Base-by-base conservation (phyloP, 176 grass and related monocot species). In the Bromus sterilis region DNA sequence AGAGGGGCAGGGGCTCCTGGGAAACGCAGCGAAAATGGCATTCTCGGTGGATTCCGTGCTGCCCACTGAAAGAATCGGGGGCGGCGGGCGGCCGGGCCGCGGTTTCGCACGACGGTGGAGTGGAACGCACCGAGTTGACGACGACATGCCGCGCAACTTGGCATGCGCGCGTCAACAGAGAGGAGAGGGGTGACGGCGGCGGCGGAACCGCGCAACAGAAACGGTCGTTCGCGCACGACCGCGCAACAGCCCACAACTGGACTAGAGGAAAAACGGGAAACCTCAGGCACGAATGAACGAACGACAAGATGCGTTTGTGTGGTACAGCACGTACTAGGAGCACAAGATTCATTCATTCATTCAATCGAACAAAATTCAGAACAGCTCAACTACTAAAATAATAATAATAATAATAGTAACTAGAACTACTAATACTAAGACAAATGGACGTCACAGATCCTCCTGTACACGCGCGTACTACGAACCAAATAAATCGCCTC, bases 401-500 rank as follows among this genome's bases (percentile, higher is more conserved):
- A 20, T 4, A 20, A 49, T 49, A 7, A 48, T 37, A 8, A 7
- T 48, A 48, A 21, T 3, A 9, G 21, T 53, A n/a, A n/a, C n/a
- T 53, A 44, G 10, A 8, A 30, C 28, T 42, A 57, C 21, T 40
- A 82, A 26, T 25, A 26, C 25, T 0, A 14, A 26, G 20, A 66
- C 12, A n/a, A 72, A 30, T 43, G 40, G 74, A 78, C 74, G 41
- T 72, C 74, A 56, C 3, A 32, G 3, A 20, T 33, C 56, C 26
- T 0, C 11, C 44, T 83, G 59, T 67, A 75, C 76, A 51, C 18
- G 53, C 32, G 80, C n/a, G 44, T 69, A 67, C n/a, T 30, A 14
- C 30, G 25, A 80, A 80, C 53, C 8, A 85, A 87, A 59, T 1
- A 40, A 80, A 84, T 70, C 51, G 2, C 77, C 68, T 25, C 66